phyloP scores from a whole-genome alignment of 2,329 filamentous ascomycete genomes.

The Fusarium tupiense region DNA sequence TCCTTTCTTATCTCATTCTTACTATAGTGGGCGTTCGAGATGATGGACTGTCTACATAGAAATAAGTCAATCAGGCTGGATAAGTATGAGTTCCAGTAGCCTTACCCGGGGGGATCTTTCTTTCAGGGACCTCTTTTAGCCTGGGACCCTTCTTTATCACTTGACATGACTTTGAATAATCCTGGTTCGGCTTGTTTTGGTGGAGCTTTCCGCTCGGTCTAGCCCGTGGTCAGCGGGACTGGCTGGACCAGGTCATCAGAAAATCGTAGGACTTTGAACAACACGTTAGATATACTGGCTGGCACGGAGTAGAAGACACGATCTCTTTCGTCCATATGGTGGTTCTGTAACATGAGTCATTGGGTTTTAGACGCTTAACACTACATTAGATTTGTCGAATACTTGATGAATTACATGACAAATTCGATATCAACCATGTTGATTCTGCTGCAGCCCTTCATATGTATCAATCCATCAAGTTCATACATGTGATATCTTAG shows the following conservation, averaged over 20 bases:
- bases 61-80: background rate
- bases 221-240: constrained; percentile 33
- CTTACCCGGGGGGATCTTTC: background rate
- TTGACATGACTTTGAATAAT: constrained; percentile 16
- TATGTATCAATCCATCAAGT: background rate
- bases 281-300: background rate
- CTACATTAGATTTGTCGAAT: background rate
- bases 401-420: background rate
- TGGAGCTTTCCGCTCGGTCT: constrained; percentile 38
- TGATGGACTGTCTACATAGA: background rate
- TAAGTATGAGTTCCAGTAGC: background rate
- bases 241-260: constrained; percentile 29
- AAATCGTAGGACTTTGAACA: constrained; percentile 11
- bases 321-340: background rate
- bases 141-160: constrained; percentile 7
- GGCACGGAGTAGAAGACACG: background rate
- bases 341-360: background rate
- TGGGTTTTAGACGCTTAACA: background rate
- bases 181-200: constrained; percentile 21
- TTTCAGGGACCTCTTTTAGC: background rate
- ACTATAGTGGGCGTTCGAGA: background rate
- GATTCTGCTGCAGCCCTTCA: background rate
- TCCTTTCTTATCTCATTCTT: background rate
- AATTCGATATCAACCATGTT: background rate
- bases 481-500: background rate